Percentiles rank a stretch among this genome's conserved stretches.
Conservation (phyloP, 1,284 basidiomycete genomes). For the Cryptococcus deneoformans region DNA sequence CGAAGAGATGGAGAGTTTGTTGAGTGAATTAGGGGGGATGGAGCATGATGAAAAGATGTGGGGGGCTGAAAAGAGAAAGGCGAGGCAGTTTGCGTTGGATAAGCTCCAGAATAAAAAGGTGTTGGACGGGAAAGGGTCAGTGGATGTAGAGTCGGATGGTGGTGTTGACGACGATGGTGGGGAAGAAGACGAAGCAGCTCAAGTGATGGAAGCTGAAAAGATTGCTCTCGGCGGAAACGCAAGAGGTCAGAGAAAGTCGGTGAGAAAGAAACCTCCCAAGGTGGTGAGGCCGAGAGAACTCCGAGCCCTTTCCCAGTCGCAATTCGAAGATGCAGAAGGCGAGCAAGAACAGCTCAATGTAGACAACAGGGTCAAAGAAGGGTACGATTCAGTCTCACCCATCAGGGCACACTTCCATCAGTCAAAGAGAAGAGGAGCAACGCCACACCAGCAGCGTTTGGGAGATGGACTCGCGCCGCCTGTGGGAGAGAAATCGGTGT, state of each 20-base stretch:
- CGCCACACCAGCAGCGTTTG: conserved; percentile 15
- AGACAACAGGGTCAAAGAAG: conserved; percentile 72
- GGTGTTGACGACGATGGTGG: neutral
- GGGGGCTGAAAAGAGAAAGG: conserved; percentile 71
- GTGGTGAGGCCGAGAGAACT: conserved; percentile 41
- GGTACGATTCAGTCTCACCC: conserved; percentile 54
- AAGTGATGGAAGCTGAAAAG: conserved; percentile 47
- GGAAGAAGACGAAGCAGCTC: conserved; percentile 45
- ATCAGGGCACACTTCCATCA: neutral
- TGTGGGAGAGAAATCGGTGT: conserved; percentile 42
- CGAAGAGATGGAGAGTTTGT: neutral
- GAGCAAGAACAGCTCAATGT: conserved; percentile 80
- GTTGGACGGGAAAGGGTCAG: conserved; percentile 54
- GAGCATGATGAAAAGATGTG: conserved; percentile 68
- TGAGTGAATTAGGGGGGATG: conserved; percentile 54
- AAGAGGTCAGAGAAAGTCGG: conserved; percentile 12
- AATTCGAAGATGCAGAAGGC: conserved; percentile 89
- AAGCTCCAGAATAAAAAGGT: conserved; percentile 54
- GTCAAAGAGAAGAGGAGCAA: conserved; percentile 12
- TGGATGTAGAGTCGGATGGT: conserved; percentile 29
- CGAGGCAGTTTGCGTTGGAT: conserved; percentile 58
- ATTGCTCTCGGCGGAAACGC: conserved; percentile 26
- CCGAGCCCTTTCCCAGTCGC: conserved; percentile 58
- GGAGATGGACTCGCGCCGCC: conserved; percentile 30
- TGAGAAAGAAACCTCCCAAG: conserved; percentile 6